A percentile compares a stretch with the other conserved stretches of the same genome.
Conservation (phyloP, 495 filamentous ascomycete genomes). For the Glarea lozoyensis region DNA sequence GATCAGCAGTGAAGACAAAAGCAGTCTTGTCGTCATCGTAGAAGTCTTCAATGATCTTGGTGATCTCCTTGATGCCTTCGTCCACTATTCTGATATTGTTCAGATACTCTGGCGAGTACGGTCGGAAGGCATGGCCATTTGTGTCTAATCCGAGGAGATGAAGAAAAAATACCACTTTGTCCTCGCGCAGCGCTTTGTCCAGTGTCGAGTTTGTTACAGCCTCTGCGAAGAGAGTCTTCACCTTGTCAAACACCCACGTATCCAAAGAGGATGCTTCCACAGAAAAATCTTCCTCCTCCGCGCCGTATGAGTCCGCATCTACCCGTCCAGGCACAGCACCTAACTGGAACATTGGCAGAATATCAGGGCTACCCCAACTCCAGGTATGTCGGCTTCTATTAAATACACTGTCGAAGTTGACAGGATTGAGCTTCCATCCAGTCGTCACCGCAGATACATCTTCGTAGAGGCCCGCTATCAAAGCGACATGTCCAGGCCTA, state of each 20-base stretch:
- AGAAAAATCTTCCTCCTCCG: slow-evolving; percentile 86
- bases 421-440: slow-evolving; percentile 97
- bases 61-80: slow-evolving; percentile 73
- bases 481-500: slow-evolving; percentile 90
- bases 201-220: slow-evolving; percentile 73
- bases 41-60: slow-evolving; percentile 75
- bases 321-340: slow-evolving; percentile 84
- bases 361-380: slow-evolving; percentile 99
- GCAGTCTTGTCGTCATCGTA: slow-evolving; percentile 89
- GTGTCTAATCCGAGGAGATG: slow-evolving; percentile 96
- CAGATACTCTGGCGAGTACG: slow-evolving; percentile 93
- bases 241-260: slow-evolving; percentile 91
- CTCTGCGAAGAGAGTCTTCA: slow-evolving; percentile 74
- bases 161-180: slow-evolving; percentile 92
- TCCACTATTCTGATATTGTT: slow-evolving; percentile 94
- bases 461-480: slow-evolving; percentile 96
- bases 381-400: slow-evolving; percentile 94
- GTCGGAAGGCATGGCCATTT: slow-evolving; percentile 76
- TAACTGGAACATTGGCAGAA: slow-evolving; percentile 92
- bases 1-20: slow-evolving; percentile 95
- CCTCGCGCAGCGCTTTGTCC: slow-evolving; percentile 61
- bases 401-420: slow-evolving; percentile 98
- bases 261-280: slow-evolving; percentile 72
- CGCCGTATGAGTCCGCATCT: slow-evolving; percentile 72
- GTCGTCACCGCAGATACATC: slow-evolving; percentile 97